A percentile compares a stretch with the other conserved stretches of the same genome.
Conservation (phyloP, 371 early-diverging fungal genomes). For the Mortierella sp. region DNA sequence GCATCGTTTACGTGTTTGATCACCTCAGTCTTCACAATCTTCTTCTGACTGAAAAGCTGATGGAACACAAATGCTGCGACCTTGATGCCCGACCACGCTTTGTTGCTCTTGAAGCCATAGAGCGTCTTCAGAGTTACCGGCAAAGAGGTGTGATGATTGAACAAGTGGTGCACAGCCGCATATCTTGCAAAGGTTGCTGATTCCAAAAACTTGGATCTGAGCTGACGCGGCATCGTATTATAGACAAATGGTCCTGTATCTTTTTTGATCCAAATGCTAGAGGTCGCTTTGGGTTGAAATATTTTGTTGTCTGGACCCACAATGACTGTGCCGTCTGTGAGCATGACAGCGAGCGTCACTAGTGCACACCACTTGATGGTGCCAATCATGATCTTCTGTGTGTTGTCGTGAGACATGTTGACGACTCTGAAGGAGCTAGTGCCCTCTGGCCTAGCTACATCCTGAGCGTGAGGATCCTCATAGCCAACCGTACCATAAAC, state of each 20-base stretch:
- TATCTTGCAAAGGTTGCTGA: constrained; percentile 16
- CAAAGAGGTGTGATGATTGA: constrained; percentile 31
- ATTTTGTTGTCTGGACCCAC: constrained; percentile 5
- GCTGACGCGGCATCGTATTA: constrained; percentile 18
- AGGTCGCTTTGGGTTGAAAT: not conserved
- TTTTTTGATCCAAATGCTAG: not conserved
- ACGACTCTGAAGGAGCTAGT: constrained; percentile 20
- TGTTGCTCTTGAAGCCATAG: constrained; percentile 26
- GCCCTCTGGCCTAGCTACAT: constrained; percentile 18
- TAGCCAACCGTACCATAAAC: constrained; percentile 20
- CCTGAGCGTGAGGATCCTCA: constrained; percentile 20
- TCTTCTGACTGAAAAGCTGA: constrained; percentile 17
- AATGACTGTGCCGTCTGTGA: constrained; percentile 23
- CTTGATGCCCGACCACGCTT: constrained; percentile 27
- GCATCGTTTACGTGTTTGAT: not conserved
- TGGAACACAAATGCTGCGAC: constrained; percentile 29
- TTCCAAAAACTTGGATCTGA: not conserved
- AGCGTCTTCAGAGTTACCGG: constrained; percentile 28
- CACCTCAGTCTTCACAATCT: constrained; percentile 23
- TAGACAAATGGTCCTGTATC: too few relatives aligned
- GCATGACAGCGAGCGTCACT: constrained; percentile 22
- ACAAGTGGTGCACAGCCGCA: constrained; percentile 18
- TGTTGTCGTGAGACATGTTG: constrained; percentile 20
- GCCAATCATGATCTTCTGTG: constrained; percentile 28
- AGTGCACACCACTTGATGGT: constrained; percentile 16